Conservation (phyloP, 768 basidiomycete genomes). For the Ramaria sp. region DNA sequence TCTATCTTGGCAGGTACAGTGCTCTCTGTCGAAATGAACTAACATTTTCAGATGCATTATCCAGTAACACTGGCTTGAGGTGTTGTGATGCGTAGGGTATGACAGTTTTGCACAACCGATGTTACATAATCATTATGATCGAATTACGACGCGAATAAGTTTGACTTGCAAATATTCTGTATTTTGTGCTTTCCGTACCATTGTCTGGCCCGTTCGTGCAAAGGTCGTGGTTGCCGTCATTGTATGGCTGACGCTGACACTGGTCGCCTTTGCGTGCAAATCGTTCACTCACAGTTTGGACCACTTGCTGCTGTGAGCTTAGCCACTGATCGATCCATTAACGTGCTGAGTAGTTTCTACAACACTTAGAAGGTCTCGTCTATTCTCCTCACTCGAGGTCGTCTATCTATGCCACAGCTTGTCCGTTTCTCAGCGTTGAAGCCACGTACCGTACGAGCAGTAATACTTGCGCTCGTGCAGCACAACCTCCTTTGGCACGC, state of each 20-base stretch:
- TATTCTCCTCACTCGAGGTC: slow-evolving; percentile 69
- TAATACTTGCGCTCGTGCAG: slow-evolving; percentile 73
- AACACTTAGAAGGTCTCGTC: slow-evolving; percentile 55
- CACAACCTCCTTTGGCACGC: slow-evolving; percentile 90
- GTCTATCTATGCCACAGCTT: slow-evolving; percentile 60
- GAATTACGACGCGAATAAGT: too few species aligned
- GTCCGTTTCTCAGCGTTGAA: slow-evolving; percentile 59
- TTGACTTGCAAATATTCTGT: too few species aligned
- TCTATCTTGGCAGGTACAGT: background rate
- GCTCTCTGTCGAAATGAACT: background rate
- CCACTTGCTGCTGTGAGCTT: slow-evolving; percentile 49
- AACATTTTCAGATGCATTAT: background rate
- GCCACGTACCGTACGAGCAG: slow-evolving; percentile 55
- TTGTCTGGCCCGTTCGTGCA: too few species aligned
- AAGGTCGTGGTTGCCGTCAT: too few species aligned
- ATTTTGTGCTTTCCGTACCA: too few species aligned
- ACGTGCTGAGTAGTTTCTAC: background rate
- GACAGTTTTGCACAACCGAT: too few species aligned
- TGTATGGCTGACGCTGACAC: slow-evolving; percentile 58
- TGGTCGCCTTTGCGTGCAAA: slow-evolving; percentile 47
- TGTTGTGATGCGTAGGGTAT: too few species aligned
- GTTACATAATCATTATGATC: too few species aligned
- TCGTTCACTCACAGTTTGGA: slow-evolving; percentile 58
- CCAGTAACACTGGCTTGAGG: too few species aligned
- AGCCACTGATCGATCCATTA: background rate